Base-by-base conservation (phyloP, 2,329 filamentous ascomycete species). In the Pseudocercospora fuligena region DNA sequence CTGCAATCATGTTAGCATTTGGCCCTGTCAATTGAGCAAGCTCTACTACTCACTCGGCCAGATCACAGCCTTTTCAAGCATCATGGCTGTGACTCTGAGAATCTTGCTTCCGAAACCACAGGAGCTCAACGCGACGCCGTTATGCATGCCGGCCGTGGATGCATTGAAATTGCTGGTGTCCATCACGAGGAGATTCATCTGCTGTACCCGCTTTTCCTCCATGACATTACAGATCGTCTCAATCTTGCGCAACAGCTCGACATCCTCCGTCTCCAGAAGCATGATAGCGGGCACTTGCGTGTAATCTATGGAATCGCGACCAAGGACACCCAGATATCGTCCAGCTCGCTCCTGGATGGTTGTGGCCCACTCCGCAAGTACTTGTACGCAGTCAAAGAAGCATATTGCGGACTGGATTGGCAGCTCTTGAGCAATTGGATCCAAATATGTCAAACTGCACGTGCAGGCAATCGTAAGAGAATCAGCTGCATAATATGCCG, bases 331-430 rank as follows among this genome's bases (percentile, higher is more conserved):
- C 5, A 98, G 80, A 74, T 95, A 97, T 4, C 89, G 89, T 0
- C 94, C 94, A n/a, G 97, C 91, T 8, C 95, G 90, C 75, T 97
- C 94, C 78, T 99, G 95, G 3, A 98, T 88, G 1, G 93, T 95
- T 5, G 92, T 92, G 47, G 95, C 87, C 94, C 94, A 99, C 79
- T 98, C 94, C 0, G 93, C 93, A 33, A 99, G 86, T 1, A 98
- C 93, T 76, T 97, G 94, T 2, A 92, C 91, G 75, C 94, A 98
- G 76, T 98, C 94, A 74, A 97, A 96, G 5, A 92, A 90, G 78
- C 94, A 97, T 84, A 98, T 89, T 0, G 93, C 92, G 14, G 92
- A 93, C 77, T 97, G 94, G 46, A 97, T 87, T 0, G 95, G 93
- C 12, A 98, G 84, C 76, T 97, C 93, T 53, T 92, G 87, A 61